Evolutionary conservation across 805 yeast genomes (phyloP), one percentile per base, ranked within the genome.

Genomic region (Brettanomyces nanus): DNA sequence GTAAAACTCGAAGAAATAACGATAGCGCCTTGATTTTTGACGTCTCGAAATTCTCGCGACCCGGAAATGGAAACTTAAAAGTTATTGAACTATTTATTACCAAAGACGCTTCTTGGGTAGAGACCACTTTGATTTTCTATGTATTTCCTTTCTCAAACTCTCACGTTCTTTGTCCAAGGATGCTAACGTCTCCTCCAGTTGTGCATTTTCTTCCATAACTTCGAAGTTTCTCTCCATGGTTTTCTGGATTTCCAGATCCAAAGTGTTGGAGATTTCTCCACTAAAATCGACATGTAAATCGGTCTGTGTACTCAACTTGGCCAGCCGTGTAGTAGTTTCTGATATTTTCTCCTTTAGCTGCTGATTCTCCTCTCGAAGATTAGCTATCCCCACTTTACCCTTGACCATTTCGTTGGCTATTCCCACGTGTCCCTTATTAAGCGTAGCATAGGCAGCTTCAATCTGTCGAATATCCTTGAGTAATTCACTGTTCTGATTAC

Each of bases 371-470:
- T 85, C 90, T 35, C 71, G 66, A 19, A 90, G 57, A 25, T 81
- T 80, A 2, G 94, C 95, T 19, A 83, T 66, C 38, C 68, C 72
- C 29, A 89, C 73, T 51, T 92, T 79, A 28, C 84, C 80, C 45
- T 75, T 76, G 25, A 90, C 86, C 78, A 92, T 75, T 46, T 79
- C 85, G 59, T 89, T 90, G 4, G 95, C 95, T 28, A 87, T 75
- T 38, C 75, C 82, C 21, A 87, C 75, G 58, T 92, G 97, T 52
- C 89, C 96, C 43, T 75, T 68, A 53, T 85, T 86, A 42, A 90
- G 63, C 2, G 75, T 63, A 3, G 80, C 74, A 51, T 79, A 78
- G 18, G 80, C 73, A 14, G 77, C 67, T 57, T 86, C 95, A 28
- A 87, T 66, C 42, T 76, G 71, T 51, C 83, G 71, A 37, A 86